These are phyloP conservation scores for Suhomyces yuchorum DNA, from an alignment of 1,139 yeast genomes.

Conservation along the genomic window DNA sequence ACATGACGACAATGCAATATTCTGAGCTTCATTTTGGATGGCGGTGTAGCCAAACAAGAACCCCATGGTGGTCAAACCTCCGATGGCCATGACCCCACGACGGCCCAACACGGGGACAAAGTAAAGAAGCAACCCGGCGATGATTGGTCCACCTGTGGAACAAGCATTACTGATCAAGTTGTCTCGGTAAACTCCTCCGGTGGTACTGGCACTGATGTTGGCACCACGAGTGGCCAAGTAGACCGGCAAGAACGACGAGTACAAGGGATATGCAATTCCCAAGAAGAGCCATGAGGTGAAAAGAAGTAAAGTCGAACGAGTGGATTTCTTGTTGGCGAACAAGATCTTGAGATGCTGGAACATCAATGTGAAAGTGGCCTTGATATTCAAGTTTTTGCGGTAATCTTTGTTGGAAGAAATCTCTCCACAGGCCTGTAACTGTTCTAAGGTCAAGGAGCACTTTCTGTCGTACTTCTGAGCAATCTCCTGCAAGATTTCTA, in stretches of 20 bases:
- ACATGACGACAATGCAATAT: constrained; percentile 55
- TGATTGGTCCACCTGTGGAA: constrained; percentile 58
- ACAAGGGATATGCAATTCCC: constrained; percentile 44
- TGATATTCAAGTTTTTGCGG: constrained; percentile 18
- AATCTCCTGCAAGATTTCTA: constrained; percentile 28
- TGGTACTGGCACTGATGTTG: constrained; percentile 33
- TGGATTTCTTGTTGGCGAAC: constrained; percentile 29
- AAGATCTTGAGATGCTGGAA: constrained; percentile 29
- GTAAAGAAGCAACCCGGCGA: constrained; percentile 48
- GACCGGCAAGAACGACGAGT: constrained; percentile 40
- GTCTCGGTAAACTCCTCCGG: constrained; percentile 51
- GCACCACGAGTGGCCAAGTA: constrained; percentile 46
- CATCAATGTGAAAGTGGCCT: constrained; percentile 18
- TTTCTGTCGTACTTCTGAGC: constrained; percentile 33
- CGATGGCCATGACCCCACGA: constrained; percentile 56
- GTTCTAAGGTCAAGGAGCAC: constrained; percentile 33
- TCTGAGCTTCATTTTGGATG: constrained; percentile 50
- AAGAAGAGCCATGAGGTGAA: constrained; percentile 39
- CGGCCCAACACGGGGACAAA: constrained; percentile 53
- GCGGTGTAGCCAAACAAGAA: constrained; percentile 60
- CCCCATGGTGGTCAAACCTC: constrained; percentile 55
- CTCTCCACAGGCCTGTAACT: constrained; percentile 31
- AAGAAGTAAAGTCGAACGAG: constrained; percentile 32
- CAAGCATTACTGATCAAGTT: constrained; percentile 51
- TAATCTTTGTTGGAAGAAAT: constrained; percentile 22